Evolutionary conservation across 352 stramenopile genomes (phyloP).

Genomic region (Phytophthora citrophthora): DNA sequence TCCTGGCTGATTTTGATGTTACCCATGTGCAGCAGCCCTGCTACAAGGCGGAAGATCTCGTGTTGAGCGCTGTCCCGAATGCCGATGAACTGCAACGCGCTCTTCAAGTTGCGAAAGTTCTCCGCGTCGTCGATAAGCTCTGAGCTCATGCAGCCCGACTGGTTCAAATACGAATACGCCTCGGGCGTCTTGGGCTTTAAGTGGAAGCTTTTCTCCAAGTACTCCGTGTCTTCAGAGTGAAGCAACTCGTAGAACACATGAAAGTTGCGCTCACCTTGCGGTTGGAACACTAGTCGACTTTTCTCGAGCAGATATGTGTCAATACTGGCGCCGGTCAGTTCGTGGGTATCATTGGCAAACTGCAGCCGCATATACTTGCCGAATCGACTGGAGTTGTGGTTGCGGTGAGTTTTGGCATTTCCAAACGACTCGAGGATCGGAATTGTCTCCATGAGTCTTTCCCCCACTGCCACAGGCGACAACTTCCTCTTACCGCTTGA

Average conservation of each 20-base stretch:
- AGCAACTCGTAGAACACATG: constrained; percentile 90
- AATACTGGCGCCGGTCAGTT: constrained; percentile 85
- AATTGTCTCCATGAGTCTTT: constrained; percentile 87
- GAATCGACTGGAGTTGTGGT: constrained; percentile 93
- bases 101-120: constrained; percentile 73
- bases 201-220: constrained; percentile 56
- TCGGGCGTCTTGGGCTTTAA: constrained; percentile 65
- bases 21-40: constrained; percentile 77
- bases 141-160: constrained; percentile 75
- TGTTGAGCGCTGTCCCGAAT: constrained; percentile 68
- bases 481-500: constrained; percentile 62
- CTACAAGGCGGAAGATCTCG: constrained; percentile 80
- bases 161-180: constrained; percentile 75
- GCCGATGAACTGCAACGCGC: constrained; percentile 74
- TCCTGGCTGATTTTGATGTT: constrained; percentile 79
- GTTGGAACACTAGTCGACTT: constrained; percentile 80
- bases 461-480: constrained; percentile 71
- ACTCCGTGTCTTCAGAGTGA: constrained; percentile 58
- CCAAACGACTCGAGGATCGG: constrained; percentile 93
- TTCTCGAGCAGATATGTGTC: constrained; percentile 87
- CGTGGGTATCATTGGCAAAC: constrained; percentile 67
- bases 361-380: constrained; percentile 92
- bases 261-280: constrained; percentile 83
- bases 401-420: constrained; percentile 89
- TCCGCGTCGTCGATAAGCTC: constrained; percentile 74